Evolutionary conservation across 106 monocot genomes (phyloP).

Genomic region (Platanthera zijinensis): DNA sequence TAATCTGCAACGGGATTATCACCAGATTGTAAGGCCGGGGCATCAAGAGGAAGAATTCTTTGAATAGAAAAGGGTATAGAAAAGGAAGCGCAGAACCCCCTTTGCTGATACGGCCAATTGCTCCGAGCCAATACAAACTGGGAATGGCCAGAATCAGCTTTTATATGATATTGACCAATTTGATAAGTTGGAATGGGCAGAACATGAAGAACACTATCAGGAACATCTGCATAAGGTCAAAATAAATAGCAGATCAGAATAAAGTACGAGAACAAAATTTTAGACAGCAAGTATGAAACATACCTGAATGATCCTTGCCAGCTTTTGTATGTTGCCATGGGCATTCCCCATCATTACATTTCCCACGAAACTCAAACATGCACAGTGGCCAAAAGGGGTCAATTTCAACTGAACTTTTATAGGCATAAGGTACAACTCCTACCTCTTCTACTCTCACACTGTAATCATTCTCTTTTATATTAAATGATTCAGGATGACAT

Average conservation of each 20-base stretch:
- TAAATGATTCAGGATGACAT: background rate
- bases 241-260: slow-evolving; percentile 3
- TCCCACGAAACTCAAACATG: slow-evolving; percentile 94
- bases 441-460: background rate
- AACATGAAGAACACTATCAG: slow-evolving; percentile 9
- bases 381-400: slow-evolving; percentile 91
- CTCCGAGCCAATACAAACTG: slow-evolving; percentile 44
- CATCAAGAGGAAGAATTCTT: slow-evolving; percentile 50
- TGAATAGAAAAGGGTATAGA: slow-evolving; percentile 55
- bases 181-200: slow-evolving; percentile 57
- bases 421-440: background rate
- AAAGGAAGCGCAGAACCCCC: slow-evolving; percentile 55
- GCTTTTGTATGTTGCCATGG: slow-evolving; percentile 59
- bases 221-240: slow-evolving; percentile 20
- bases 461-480: slow-evolving; percentile 6
- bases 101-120: slow-evolving; percentile 60
- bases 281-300: background rate
- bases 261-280: slow-evolving; percentile 1
- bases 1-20: slow-evolving; percentile 31
- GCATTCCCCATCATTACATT: slow-evolving; percentile 90
- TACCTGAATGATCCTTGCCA: slow-evolving; percentile 17
- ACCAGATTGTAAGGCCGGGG: slow-evolving; percentile 39
- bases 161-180: slow-evolving; percentile 63
- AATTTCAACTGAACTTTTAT: slow-evolving; percentile 21
- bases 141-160: slow-evolving; percentile 24